Conservation (phyloP, 2,329 filamentous ascomycete genomes). For the Albophoma yamanashiensis region DNA sequence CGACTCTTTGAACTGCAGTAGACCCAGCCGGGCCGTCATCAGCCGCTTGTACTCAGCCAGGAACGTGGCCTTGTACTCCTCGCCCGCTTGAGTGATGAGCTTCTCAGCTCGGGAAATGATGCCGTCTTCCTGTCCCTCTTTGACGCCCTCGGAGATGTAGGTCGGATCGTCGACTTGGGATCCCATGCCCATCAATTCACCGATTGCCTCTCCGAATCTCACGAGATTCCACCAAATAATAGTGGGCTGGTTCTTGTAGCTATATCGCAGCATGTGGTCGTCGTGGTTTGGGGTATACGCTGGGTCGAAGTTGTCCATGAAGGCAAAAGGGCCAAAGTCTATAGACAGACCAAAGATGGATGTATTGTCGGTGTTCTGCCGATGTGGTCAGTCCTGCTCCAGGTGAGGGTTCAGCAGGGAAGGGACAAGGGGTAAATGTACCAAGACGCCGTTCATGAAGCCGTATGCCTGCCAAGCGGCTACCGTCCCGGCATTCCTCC, state of each 20-base stretch:
- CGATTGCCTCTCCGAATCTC: constrained; percentile 77
- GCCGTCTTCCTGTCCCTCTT: constrained; percentile 48
- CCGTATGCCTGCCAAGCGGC: constrained; percentile 95
- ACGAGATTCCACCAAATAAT: constrained; percentile 99
- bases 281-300: constrained; percentile 95
- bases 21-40: constrained; percentile 70
- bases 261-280: constrained; percentile 76
- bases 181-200: constrained; percentile 77
- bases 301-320: constrained; percentile 95
- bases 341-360: constrained; percentile 81
- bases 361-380: constrained; percentile 85
- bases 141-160: constrained; percentile 65
- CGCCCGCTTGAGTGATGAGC: constrained; percentile 67
- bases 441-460: constrained; percentile 95
- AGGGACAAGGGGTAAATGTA: constrained; percentile 8
- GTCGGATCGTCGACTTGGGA: constrained; percentile 56
- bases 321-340: constrained; percentile 94
- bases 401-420: neutral
- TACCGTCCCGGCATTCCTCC: constrained; percentile 78
- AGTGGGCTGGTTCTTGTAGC: constrained; percentile 86
- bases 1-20: constrained; percentile 54
- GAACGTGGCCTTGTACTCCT: constrained; percentile 85
- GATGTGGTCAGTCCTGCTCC: constrained; percentile 8
- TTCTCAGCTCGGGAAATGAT: constrained; percentile 72
- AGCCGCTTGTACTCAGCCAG: constrained; percentile 78